These are phyloP conservation scores for Bullera alba DNA, from an alignment of 768 basidiomycete genomes.

Conservation along the genomic window DNA sequence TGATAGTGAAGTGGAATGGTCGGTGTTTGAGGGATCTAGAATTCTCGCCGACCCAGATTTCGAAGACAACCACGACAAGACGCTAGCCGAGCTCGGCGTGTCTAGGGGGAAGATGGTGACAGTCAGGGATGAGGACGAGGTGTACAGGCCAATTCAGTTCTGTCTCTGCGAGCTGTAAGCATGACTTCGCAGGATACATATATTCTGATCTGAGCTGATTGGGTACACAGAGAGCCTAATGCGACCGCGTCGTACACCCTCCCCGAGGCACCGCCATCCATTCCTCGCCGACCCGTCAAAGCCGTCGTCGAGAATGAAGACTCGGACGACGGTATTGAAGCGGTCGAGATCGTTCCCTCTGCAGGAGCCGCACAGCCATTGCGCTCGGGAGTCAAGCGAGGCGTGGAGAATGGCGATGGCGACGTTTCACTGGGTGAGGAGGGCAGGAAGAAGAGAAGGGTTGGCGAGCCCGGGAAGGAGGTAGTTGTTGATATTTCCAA, in stretches of 20 bases:
- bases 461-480: conserved; percentile 7
- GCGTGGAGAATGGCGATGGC: not conserved
- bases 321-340: conserved; percentile 3
- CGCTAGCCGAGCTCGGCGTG: conserved; percentile 72
- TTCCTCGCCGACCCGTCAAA: conserved; percentile 9
- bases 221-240: conserved; percentile 8
- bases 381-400: not conserved
- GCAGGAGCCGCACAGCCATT: not conserved
- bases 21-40: conserved; percentile 67
- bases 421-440: conserved; percentile 16
- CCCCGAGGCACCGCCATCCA: conserved; percentile 3
- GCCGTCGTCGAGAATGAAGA: not conserved
- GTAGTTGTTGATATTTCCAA: conserved; percentile 11
- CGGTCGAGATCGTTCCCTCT: not conserved
- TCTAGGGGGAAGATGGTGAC: conserved; percentile 77
- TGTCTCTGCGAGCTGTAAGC: conserved; percentile 56
- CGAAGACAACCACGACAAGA: conserved; percentile 76
- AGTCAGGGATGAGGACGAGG: conserved; percentile 81
- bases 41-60: conserved; percentile 88
- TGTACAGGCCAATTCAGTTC: conserved; percentile 63
- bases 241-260: conserved; percentile 5
- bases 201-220: not conserved
- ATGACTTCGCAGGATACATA: not conserved
- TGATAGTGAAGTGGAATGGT: conserved; percentile 57
- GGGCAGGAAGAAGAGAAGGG: conserved; percentile 17